Percentiles rank a stretch among this genome's conserved stretches.
phyloP scores from a whole-genome alignment of 306 rosid genomes.

The Ormosia semicastrata region DNA sequence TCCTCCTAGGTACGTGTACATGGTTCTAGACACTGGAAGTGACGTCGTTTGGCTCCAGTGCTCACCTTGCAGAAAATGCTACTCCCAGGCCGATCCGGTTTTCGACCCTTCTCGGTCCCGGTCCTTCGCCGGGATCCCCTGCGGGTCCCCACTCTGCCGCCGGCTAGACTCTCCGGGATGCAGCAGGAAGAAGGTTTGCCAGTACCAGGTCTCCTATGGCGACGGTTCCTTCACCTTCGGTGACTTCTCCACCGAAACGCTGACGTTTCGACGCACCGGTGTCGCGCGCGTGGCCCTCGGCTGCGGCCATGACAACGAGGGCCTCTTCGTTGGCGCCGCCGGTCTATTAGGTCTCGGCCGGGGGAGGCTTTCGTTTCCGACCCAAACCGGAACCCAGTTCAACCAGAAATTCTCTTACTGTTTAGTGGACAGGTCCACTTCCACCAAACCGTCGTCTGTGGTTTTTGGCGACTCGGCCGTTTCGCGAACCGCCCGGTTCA shows the following conservation, averaged over 20 bases:
- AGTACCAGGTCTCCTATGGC: slow-evolving; percentile 73
- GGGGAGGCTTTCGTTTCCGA: slow-evolving; percentile 57
- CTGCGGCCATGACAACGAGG: slow-evolving; percentile 74
- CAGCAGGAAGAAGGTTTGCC: slow-evolving; percentile 35
- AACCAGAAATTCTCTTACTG: slow-evolving; percentile 67
- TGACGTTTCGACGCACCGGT: slow-evolving; percentile 54
- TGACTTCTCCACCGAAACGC: slow-evolving; percentile 62
- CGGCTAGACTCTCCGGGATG: slow-evolving; percentile 55
- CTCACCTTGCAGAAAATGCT: slow-evolving; percentile 61
- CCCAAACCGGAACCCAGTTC: slow-evolving; percentile 52
- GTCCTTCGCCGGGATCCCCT: slow-evolving; percentile 38
- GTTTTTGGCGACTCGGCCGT: slow-evolving; percentile 64
- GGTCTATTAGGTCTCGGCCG: slow-evolving; percentile 73
- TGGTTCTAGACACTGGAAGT: slow-evolving; percentile 74
- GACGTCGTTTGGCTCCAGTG: slow-evolving; percentile 78
- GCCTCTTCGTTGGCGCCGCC: slow-evolving; percentile 69
- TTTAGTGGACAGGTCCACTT: slow-evolving; percentile 65
- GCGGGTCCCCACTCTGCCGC: slow-evolving; percentile 56
- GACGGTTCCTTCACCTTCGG: slow-evolving; percentile 64
- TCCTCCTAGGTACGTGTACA: slow-evolving; percentile 55
- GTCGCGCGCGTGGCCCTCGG: slow-evolving; percentile 61
- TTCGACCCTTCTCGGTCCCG: slow-evolving; percentile 56
- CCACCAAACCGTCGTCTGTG: slow-evolving; percentile 56
- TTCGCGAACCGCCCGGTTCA: slow-evolving; percentile 65
- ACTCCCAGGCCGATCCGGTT: slow-evolving; percentile 62